Base-by-base conservation (phyloP, 805 yeast genomes). In the Ogataea pignaliae region DNA sequence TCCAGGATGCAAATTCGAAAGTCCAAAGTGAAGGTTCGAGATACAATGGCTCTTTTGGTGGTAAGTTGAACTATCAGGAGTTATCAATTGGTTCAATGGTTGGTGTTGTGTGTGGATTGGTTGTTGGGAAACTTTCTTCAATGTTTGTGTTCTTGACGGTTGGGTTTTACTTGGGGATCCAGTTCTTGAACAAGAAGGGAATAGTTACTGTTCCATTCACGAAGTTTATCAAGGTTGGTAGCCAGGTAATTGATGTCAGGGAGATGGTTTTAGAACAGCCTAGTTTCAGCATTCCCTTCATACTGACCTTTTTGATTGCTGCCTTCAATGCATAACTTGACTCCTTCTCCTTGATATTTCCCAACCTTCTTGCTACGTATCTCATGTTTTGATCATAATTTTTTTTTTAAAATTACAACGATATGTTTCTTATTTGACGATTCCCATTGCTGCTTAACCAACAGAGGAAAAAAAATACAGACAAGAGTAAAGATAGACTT, bases 71-170 rank as follows among this genome's bases (percentile, higher is more conserved):
- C 61, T 83, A 82, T 56, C 74, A 75, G 53, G 84, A 83, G 54
- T 65, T 83, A 54, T 72, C 85, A 13, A 62, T 79, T 45, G 88
- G 88, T 6, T 78, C 85, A 1, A 66, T 82, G 55, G 66, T 78
- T 8, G 88, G 88, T 0, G 65, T 81, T 44, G 67, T 76, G 31
- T 51, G 75, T 41, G 88, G 88, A 1, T 66, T 78, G 17, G 64
- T 81, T 29, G 71, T 75, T n/a, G 87, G 88, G 15, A 80, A 80
- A 54, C 64, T 83, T 45, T 72, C 79, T 45, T 67, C 76, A 15
- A 68, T 78, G 28, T 64, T 83, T 30, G 79, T 79, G 34, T 67
- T 75, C 28, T 53, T 77, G 34, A 57, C 79, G 1, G 64, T 79
- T n/a, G 66, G 79, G 2, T 56, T 70, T 32, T 69, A 72, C 40